Evolutionary conservation across 805 yeast genomes (phyloP), one percentile per base, ranked within the genome.

Genomic region (Starmerella riodocensis): DNA sequence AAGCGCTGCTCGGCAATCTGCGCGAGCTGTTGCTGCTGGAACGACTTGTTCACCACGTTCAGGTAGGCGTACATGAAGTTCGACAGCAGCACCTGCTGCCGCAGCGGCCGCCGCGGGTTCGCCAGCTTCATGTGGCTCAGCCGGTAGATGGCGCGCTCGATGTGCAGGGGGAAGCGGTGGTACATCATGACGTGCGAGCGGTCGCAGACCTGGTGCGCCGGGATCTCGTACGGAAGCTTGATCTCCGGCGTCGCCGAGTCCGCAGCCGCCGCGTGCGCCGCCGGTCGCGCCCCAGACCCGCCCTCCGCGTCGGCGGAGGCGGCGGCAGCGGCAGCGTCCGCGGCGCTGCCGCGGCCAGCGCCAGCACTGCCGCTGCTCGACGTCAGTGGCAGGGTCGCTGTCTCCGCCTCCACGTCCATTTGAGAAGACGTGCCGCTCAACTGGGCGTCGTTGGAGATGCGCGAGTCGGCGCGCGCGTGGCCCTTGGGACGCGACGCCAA

Each of bases 31-130:
- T 60, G 62, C 49, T 57, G 62, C 49, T 56, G 61, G 43, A 57
- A 58, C 28, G 62, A 86, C 56, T 88, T 96, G 58, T 88, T 93
- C 40, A 91, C 94, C 59, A 91, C 66, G 55, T 91, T 88, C 65
- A 91, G 69, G 60, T 91, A 91, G 0, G 96, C 88, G 56, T 91
- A 91, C 98, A 91, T 91, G 71, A 91, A 91, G 58, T 91, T 91
- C 43, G 95, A 83, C 47, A 91, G 62, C 36, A 91, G 59, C 1
- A 91, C 98, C 57, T 91, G 98, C 57, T 91, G 96, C 28, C 85
- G 69, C 46, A 91, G 63, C 22, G 93, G 91, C 43, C 97, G 66
- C 55, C 84, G 80, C 1, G 97, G 88, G 59, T 91, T 93, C 20
- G 97, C 94, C 48, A 91, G 67, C 58, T 91, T 91, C 56, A 91